phyloP scores from a whole-genome alignment of 495 filamentous ascomycete species.

The Lentithecium fluviatile region DNA sequence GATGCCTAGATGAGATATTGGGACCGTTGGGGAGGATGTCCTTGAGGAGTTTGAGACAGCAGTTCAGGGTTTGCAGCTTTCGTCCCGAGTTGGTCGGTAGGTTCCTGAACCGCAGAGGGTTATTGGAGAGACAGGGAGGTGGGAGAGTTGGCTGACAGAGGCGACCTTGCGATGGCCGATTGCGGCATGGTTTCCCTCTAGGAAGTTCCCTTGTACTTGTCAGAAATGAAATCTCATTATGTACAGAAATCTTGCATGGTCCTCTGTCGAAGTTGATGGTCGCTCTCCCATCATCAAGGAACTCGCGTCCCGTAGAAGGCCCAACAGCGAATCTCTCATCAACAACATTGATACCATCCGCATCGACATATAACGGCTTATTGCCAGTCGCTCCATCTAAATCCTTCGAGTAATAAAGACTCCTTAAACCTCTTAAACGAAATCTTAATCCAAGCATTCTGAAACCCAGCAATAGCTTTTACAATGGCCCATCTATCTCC shows the following conservation, averaged over 20 bases:
- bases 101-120: constrained; percentile 18
- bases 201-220: constrained; percentile 16
- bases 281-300: constrained; percentile 19
- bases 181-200: constrained; percentile 16
- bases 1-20: constrained; percentile 11
- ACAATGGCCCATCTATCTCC: constrained; percentile 17
- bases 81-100: constrained; percentile 12
- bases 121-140: constrained; percentile 23
- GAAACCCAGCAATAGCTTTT: constrained; percentile 9
- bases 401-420: constrained; percentile 28
- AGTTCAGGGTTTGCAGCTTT: constrained; percentile 15
- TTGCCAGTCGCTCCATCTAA: constrained; percentile 3
- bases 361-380: constrained; percentile 13
- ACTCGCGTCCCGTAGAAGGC: constrained; percentile 25
- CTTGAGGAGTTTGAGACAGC: constrained; percentile 17
- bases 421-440: constrained; percentile 21
- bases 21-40: constrained; percentile 10
- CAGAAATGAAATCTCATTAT: constrained; percentile 12
- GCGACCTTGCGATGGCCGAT: constrained; percentile 25
- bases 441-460: constrained; percentile 12
- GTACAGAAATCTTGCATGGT: constrained; percentile 23
- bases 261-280: constrained; percentile 20
- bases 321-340: constrained; percentile 23
- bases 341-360: constrained; percentile 4
- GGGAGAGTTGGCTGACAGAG: constrained; percentile 8